Base-by-base conservation (phyloP, 768 basidiomycete species). In the Tylopilus balloui region DNA sequence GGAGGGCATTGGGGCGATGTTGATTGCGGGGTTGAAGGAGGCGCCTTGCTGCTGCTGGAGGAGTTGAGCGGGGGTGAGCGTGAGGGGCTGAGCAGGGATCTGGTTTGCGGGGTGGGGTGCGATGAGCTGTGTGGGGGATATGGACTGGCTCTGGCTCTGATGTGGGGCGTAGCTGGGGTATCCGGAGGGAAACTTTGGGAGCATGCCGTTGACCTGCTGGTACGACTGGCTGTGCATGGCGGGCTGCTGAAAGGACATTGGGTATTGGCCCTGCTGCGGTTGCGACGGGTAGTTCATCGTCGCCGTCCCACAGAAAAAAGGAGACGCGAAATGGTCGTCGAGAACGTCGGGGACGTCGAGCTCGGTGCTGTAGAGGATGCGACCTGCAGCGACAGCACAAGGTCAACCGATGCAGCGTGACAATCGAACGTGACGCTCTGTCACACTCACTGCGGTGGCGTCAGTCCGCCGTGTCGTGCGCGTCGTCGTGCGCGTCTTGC, bases 21-120 rank as follows among this genome's bases (percentile, higher is more conserved):
- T 38, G 23, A 47, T 47, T 3, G 27, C 3, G 12, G 48, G 34
- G 40, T 29, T 23, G 32, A 53, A 58, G 0, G 61, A 14, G 29
- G 42, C 51, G 8, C 53, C 48, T 44, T 68, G 64, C 36, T 72
- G 71, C 32, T 72, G 71, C 10, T 62, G 65, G 8, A 71, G 55
- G 11, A 71, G 58, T 42, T 71, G 70, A 0, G 70, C 68, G 10
- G 70, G 71, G 0, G 69, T 71, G 52, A 72, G 60, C 0, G 59
- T 65, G 48, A 64, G 62, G 19, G 55, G 41, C 35, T 56, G 57
- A 17, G 47, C 6, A 4, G 47, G 53, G 24, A 42, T 24, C 49
- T 55, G 58, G 39, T 57, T 49, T 0, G 38, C 17, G 19, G 39
- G 47, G 11, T 44, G 60, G 3, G 51, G 46, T 0, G 46, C 54